Evolutionary conservation across 2,329 filamentous ascomycete species (phyloP).

Genomic region (Colletotrichum sublineola): DNA sequence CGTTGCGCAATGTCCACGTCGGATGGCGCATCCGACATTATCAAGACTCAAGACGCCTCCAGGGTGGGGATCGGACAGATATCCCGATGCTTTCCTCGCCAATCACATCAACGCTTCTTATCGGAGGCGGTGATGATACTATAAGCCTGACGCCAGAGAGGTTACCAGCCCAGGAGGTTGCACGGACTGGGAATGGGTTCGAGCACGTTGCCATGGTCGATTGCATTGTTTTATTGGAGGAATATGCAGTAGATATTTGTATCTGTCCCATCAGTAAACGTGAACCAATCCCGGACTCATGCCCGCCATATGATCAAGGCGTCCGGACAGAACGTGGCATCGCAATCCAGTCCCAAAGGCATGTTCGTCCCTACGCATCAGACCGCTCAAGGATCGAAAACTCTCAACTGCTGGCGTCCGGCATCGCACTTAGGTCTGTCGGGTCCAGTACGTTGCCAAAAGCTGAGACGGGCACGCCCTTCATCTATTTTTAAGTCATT

Average conservation of each 20-base stretch:
- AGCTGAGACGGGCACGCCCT: slow-evolving; percentile 80
- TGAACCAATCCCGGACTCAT: no score
- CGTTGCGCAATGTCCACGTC: slow-evolving; percentile 22
- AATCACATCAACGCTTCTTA: slow-evolving; percentile 24
- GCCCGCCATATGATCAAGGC: slow-evolving; percentile 57
- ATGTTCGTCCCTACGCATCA: slow-evolving; percentile 74
- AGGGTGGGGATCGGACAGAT: slow-evolving; percentile 6
- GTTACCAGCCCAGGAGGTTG: background rate
- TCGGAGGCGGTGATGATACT: background rate
- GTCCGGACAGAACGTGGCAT: slow-evolving; percentile 51
- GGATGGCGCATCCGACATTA: slow-evolving; percentile 30
- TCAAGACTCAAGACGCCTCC: background rate
- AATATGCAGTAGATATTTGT: no score
- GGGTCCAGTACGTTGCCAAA: slow-evolving; percentile 68
- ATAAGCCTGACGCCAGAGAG: no score
- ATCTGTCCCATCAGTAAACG: slow-evolving; percentile 54
- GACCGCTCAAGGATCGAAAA: slow-evolving; percentile 78
- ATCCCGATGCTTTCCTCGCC: slow-evolving; percentile 10
- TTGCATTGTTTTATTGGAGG: slow-evolving; percentile 4
- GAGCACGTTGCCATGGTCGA: background rate
- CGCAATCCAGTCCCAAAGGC: slow-evolving; percentile 61
- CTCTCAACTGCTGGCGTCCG: slow-evolving; percentile 93
- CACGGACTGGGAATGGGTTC: background rate
- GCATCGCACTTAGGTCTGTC: slow-evolving; percentile 59
- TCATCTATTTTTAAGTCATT: slow-evolving; percentile 87